Base-by-base conservation (phyloP, 345 rosid genomes). In the Melastoma malabathricum region DNA sequence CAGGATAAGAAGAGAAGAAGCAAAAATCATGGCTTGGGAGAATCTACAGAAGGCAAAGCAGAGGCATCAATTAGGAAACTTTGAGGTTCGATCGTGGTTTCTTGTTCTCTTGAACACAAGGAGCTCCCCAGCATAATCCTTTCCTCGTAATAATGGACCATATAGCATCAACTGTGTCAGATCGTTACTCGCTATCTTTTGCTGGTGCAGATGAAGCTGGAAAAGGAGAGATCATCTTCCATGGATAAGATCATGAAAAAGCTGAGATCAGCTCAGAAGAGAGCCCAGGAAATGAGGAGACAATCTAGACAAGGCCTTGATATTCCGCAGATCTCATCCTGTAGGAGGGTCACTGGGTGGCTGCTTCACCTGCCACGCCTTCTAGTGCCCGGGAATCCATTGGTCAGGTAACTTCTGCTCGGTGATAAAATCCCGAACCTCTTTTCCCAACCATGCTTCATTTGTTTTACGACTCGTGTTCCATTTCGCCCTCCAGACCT, bases 41-140 rank as follows among this genome's bases (percentile, higher is more conserved):
- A 92, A 86, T 62, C 77, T 92, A 66, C 98, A 92, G 83, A 92
- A 77, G 72, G 98, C 98, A 86, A 92, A 65, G 98, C 98, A 5
- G 98, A 92, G 73, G 89, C 96, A 61, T 78, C 82, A 59, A 82
- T 92, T 47, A 66, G 89, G 60, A 92, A 92, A 68, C 93, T 92
- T n/a, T 51, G 96, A 92, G 96, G 97, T 89, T 69, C 34, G 57
- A 61, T 57, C 61, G 61, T 50, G 25, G 25, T 59, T 62, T 22
- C 53, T 13, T 52, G 22, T 31, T 31, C 10, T 31, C 10, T 31
- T 31, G 7, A 6, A 31, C 38, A 31, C 38, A 6, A 31, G 38
- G 41, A 34, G 41, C 9, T 31, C 38, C 38, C 7, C 10, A 5
- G 3, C 38, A 1, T 9, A 2, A 31, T 31, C 10, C 38, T 5